A percentile compares a stretch with the other conserved stretches of the same genome.
phyloP scores from a whole-genome alignment of 208 protist species.

The Trypanosoma platydactyli region DNA sequence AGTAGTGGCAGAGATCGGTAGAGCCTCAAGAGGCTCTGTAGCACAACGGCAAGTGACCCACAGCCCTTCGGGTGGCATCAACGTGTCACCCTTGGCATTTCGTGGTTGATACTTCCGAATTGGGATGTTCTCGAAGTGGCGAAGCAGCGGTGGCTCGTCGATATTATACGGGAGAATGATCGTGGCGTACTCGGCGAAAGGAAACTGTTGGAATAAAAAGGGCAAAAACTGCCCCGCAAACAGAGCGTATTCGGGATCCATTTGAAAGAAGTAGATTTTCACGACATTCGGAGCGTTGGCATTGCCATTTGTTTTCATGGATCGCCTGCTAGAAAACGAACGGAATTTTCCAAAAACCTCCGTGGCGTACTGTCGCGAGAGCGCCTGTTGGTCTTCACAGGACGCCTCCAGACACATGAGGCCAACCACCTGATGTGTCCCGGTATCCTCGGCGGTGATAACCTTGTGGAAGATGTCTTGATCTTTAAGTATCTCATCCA shows the following conservation, averaged over 20 bases:
- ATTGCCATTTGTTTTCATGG: not conserved
- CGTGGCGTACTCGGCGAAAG: slow-evolving; percentile 65
- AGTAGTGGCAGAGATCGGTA: not conserved
- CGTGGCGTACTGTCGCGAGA: slow-evolving; percentile 68
- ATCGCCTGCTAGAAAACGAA: slow-evolving; percentile 8
- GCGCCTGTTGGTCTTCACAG: slow-evolving; percentile 61
- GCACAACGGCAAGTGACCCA: slow-evolving; percentile 74
- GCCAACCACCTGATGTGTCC: slow-evolving; percentile 74
- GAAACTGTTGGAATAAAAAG: slow-evolving; percentile 77
- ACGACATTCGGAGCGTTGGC: slow-evolving; percentile 41
- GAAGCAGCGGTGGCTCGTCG: slow-evolving; percentile 75
- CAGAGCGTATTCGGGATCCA: slow-evolving; percentile 70
- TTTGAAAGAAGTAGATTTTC: slow-evolving; percentile 83
- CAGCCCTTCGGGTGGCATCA: slow-evolving; percentile 64
- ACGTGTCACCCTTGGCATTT: slow-evolving; percentile 56
- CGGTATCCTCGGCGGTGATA: slow-evolving; percentile 73
- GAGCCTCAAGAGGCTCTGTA: slow-evolving; percentile 23
- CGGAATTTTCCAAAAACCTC: slow-evolving; percentile 70
- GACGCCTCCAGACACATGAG: slow-evolving; percentile 68
- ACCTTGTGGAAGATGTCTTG: slow-evolving; percentile 82
- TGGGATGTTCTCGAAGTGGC: slow-evolving; percentile 73
- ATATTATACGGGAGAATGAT: slow-evolving; percentile 70
- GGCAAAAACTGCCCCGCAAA: slow-evolving; percentile 63
- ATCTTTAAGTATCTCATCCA: slow-evolving; percentile 87
- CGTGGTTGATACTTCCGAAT: slow-evolving; percentile 82